Conservation (phyloP, 1,284 basidiomycete genomes). For the Singerocomus inundabilis region DNA sequence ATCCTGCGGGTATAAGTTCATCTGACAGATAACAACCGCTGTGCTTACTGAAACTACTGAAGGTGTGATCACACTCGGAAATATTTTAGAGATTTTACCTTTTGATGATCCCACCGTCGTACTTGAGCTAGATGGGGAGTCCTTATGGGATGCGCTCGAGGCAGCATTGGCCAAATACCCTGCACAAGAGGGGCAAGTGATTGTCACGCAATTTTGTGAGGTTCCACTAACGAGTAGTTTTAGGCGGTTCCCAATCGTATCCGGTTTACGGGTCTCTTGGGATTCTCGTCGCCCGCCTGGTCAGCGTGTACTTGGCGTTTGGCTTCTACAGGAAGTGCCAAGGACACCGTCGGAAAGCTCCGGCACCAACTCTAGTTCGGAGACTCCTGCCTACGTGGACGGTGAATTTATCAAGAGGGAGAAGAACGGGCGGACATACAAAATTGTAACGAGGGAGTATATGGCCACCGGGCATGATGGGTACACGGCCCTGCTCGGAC, state of each 20-base stretch:
- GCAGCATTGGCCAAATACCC: constrained; percentile 78
- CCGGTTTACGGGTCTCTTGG: constrained; percentile 87
- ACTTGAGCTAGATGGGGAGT: constrained; percentile 76
- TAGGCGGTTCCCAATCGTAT: constrained; percentile 86
- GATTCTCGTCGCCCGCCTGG: constrained; percentile 74
- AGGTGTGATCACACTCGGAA: constrained; percentile 79
- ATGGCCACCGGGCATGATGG: constrained; percentile 83
- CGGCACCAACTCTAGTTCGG: constrained; percentile 37
- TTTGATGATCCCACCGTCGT: constrained; percentile 88
- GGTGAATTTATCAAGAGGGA: constrained; percentile 56
- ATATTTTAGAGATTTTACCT: constrained; percentile 85
- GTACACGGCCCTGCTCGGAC: constrained; percentile 67
- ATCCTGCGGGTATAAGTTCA: constrained; percentile 66
- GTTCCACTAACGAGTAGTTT: constrained; percentile 1
- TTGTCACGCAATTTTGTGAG: background rate
- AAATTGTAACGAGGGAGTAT: constrained; percentile 75
- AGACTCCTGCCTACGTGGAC: constrained; percentile 42
- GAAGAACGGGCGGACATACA: constrained; percentile 62
- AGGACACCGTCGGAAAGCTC: constrained; percentile 40
- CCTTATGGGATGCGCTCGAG: constrained; percentile 84
- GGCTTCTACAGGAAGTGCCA: constrained; percentile 54
- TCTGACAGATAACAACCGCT: background rate
- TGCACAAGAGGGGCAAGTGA: constrained; percentile 80
- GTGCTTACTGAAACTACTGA: constrained; percentile 2
- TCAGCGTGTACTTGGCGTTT: constrained; percentile 71